These are phyloP conservation scores for Houttuynia cordata DNA, from an alignment of 164 flowering plant genomes.

Conservation along the genomic window DNA sequence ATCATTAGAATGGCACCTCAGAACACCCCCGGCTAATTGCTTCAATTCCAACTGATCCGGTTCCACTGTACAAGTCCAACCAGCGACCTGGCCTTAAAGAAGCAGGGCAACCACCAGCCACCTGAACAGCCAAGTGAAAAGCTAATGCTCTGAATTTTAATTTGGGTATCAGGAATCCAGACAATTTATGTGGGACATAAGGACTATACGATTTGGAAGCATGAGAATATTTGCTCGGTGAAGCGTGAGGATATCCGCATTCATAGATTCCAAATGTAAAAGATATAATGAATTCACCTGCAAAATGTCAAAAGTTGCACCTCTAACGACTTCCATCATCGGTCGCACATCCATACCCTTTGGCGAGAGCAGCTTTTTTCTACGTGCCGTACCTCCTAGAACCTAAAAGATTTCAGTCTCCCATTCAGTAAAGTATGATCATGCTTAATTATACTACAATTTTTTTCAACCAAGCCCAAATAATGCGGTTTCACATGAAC, in stretches of 20 bases:
- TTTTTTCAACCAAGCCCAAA: not conserved
- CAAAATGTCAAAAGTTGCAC: slow-evolving; percentile 80
- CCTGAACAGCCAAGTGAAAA: slow-evolving; percentile 27
- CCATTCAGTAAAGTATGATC: not conserved
- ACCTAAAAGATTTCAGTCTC: slow-evolving; percentile 31
- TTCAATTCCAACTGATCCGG: slow-evolving; percentile 98
- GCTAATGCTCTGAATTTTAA: not conserved
- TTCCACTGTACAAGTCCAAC: slow-evolving; percentile 95
- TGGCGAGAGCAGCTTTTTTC: slow-evolving; percentile 84
- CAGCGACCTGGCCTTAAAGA: slow-evolving; percentile 88
- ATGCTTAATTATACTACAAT: not conserved
- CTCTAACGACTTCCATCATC: slow-evolving; percentile 99
- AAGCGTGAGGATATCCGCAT: no score
- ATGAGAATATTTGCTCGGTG: no score
- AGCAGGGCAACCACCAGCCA: slow-evolving; percentile 84
- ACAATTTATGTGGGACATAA: no score
- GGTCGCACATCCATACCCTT: slow-evolving; percentile 96
- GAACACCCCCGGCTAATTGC: slow-evolving; percentile 97
- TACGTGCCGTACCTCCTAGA: slow-evolving; percentile 70
- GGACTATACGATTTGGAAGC: no score
- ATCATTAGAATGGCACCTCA: slow-evolving; percentile 34
- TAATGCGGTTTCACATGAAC: not conserved
- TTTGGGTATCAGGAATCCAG: not conserved
- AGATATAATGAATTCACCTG: slow-evolving; percentile 35
- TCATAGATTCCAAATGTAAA: not conserved